Percentiles rank a stretch among this genome's conserved stretches.
These are phyloP conservation scores for Polytolypa hystricis DNA, from an alignment of 2,329 filamentous ascomycete species.

Conservation along the genomic window DNA sequence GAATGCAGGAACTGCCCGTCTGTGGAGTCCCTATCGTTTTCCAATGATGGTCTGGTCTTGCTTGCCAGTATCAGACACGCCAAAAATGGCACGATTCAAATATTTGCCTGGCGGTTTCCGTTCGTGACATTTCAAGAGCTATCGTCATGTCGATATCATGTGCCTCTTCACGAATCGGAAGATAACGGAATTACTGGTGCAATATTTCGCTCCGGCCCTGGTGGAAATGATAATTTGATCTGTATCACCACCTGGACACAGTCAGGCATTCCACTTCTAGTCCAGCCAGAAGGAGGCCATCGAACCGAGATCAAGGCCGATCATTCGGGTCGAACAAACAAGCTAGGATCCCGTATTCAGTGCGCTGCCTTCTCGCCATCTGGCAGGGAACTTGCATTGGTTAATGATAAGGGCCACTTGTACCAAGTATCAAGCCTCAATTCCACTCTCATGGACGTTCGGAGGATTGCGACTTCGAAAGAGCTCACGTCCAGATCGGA, in stretches of 20 bases:
- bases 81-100: slow-evolving; percentile 28
- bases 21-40: slow-evolving; percentile 33
- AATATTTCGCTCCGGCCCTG: slow-evolving; percentile 23
- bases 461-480: slow-evolving; percentile 25
- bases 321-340: slow-evolving; percentile 19
- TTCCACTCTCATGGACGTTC: slow-evolving; percentile 28
- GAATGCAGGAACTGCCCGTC: slow-evolving; percentile 27
- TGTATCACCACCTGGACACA: slow-evolving; percentile 35
- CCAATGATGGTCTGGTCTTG: slow-evolving; percentile 30
- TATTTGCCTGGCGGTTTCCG: slow-evolving; percentile 30
- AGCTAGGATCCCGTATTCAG: slow-evolving; percentile 30
- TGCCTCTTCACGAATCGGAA: slow-evolving; percentile 33
- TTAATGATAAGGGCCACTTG: slow-evolving; percentile 32
- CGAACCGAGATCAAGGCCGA: slow-evolving; percentile 25
- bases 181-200: slow-evolving; percentile 31
- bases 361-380: slow-evolving; percentile 30
- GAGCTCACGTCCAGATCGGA: slow-evolving; percentile 30
- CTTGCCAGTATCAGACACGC: slow-evolving; percentile 28
- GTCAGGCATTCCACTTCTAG: slow-evolving; percentile 29
- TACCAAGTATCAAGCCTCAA: slow-evolving; percentile 31
- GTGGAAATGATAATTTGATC: slow-evolving; percentile 26
- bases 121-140: slow-evolving; percentile 28
- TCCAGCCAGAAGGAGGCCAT: slow-evolving; percentile 30
- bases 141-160: slow-evolving; percentile 26
- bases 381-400: slow-evolving; percentile 29